phyloP scores from a whole-genome alignment of 345 rosid genomes.

The Boechera retrofracta region DNA sequence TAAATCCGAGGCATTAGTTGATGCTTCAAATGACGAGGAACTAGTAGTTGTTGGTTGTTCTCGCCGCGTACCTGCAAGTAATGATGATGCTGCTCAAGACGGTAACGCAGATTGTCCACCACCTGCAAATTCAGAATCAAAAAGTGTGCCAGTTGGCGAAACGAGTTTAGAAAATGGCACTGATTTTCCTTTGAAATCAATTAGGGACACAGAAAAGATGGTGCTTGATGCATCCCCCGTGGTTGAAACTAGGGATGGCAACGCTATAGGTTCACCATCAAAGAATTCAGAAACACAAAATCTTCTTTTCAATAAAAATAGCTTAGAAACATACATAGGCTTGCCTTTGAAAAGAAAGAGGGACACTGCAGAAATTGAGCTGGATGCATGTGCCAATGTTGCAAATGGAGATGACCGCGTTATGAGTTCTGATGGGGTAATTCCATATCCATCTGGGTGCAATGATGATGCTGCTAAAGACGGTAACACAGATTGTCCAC shows the following conservation, averaged over 20 bases:
- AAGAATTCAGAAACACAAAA: constrained; percentile 40
- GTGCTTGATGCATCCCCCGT: constrained; percentile 28
- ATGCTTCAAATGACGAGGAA: constrained; percentile 40
- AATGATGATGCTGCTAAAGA: constrained; percentile 37
- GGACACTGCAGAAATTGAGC: constrained; percentile 38
- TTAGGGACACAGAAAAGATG: constrained; percentile 13
- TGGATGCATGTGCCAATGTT: constrained; percentile 46
- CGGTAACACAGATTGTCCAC: constrained; percentile 21
- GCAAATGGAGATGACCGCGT: constrained; percentile 42
- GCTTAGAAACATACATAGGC: constrained; percentile 44
- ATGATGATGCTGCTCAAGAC: constrained; percentile 43
- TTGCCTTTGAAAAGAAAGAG: constrained; percentile 54
- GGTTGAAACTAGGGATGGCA: constrained; percentile 11
- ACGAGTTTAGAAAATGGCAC: constrained; percentile 26
- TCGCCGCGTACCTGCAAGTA: constrained; percentile 36
- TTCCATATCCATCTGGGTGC: constrained; percentile 39
- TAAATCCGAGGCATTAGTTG: constrained; percentile 33
- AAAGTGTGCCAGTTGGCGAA: constrained; percentile 20
- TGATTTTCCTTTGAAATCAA: constrained; percentile 3
- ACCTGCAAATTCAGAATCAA: constrained; percentile 7
- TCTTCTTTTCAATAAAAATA: constrained; percentile 39
- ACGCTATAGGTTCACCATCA: constrained; percentile 19
- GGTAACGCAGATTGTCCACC: constrained; percentile 23
- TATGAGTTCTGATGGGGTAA: constrained; percentile 35
- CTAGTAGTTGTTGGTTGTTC: constrained; percentile 39